A percentile compares a stretch with the other conserved stretches of the same genome.
phyloP scores from a whole-genome alignment of 2,329 filamentous ascomycete genomes.

The Sclerotinia glacialis region DNA sequence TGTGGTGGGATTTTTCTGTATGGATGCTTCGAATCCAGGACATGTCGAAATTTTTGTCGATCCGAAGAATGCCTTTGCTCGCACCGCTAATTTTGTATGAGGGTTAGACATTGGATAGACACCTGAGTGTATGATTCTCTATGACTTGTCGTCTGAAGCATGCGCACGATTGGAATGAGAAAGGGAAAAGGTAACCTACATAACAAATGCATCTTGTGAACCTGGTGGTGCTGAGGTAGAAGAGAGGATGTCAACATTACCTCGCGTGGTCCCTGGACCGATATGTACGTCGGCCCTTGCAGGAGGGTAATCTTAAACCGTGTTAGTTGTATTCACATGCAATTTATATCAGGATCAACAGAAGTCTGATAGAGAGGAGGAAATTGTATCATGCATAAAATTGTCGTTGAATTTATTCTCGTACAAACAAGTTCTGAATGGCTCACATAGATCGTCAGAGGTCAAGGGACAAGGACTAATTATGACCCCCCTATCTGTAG shows the following conservation, averaged over 20 bases:
- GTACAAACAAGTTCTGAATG: neutral
- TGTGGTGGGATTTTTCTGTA: neutral
- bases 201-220: constrained; percentile 12
- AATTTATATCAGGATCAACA: neutral
- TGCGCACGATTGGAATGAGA: no score
- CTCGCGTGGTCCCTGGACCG: constrained; percentile 11
- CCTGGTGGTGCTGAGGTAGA: constrained; percentile 4
- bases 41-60: constrained; percentile 13
- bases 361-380: neutral
- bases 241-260: constrained; percentile 1
- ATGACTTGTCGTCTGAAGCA: neutral
- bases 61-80: constrained; percentile 15
- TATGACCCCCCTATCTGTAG: neutral
- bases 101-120: neutral
- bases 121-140: neutral
- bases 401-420: neutral
- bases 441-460: neutral
- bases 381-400: neutral
- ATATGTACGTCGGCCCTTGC: neutral
- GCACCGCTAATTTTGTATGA: constrained; percentile 6
- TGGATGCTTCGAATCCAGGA: constrained; percentile 4
- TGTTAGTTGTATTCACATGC: neutral
- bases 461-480: neutral
- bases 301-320: neutral
- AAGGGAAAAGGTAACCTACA: neutral